Evolutionary conservation across 139 green algal species (phyloP).

Genomic region (Desmodesmus armatus): DNA sequence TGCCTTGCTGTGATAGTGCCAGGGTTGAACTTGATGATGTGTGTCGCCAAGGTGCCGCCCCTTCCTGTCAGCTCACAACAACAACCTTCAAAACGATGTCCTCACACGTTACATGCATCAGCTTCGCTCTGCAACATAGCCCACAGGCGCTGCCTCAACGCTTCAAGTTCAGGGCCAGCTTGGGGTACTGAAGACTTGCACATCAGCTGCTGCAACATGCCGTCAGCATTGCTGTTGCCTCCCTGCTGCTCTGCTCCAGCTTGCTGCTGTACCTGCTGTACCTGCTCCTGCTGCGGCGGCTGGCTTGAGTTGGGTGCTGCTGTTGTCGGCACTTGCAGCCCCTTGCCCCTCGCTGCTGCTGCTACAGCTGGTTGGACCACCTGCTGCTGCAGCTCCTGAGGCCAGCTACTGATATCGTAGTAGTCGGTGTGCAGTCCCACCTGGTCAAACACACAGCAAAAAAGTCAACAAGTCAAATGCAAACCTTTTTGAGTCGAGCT

Average conservation of each 20-base stretch:
- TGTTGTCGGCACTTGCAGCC: constrained; percentile 1
- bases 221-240: background rate
- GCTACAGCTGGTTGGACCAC: constrained; percentile 26
- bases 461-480: background rate
- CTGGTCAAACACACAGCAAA: background rate
- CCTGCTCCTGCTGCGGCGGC: background rate
- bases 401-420: constrained; percentile 50
- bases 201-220: constrained; percentile 27
- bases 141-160: constrained; percentile 26
- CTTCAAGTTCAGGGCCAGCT: background rate
- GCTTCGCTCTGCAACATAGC: constrained; percentile 3
- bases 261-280: background rate
- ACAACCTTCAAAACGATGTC: too few relatives aligned
- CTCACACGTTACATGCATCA: too few relatives aligned
- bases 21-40: too few relatives aligned
- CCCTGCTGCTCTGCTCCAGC: background rate
- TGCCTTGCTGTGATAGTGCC: too few relatives aligned
- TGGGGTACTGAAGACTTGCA: constrained; percentile 17
- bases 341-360: constrained; percentile 41
- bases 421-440: constrained; percentile 59
- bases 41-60: too few relatives aligned
- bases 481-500: background rate
- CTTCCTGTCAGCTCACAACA: too few relatives aligned
- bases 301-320: background rate
- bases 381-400: constrained; percentile 44